Conservation (phyloP, 2,329 filamentous ascomycete species). For the Cryphonectria nitschkei region DNA sequence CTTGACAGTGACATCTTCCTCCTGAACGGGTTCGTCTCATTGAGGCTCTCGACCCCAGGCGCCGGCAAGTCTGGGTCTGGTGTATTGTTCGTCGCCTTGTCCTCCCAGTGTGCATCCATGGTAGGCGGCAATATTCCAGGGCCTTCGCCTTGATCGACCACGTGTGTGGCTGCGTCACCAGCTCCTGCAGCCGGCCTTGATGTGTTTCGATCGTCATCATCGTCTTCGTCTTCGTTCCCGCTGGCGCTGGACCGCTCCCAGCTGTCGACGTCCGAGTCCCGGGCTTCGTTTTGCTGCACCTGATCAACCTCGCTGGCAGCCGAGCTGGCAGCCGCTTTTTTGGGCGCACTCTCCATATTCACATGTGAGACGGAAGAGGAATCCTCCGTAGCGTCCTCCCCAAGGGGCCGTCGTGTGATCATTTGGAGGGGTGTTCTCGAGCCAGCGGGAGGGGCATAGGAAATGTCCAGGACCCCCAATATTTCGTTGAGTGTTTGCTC, state of each 20-base stretch:
- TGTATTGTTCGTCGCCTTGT: neutral
- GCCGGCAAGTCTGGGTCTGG: neutral
- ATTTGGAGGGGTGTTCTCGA: constrained; percentile 37
- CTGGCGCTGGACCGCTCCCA: constrained; percentile 24
- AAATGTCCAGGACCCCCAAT: neutral
- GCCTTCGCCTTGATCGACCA: constrained; percentile 1
- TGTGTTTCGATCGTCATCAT: neutral
- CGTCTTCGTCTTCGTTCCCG: constrained; percentile 19
- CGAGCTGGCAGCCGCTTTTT: constrained; percentile 7
- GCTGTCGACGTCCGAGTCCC: constrained; percentile 30
- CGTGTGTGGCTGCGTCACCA: constrained; percentile 4
- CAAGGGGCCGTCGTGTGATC: constrained; percentile 47
- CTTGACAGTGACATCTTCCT: constrained; percentile 44
- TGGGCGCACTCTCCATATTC: constrained; percentile 35
- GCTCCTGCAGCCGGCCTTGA: neutral
- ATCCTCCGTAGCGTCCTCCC: constrained; percentile 36
- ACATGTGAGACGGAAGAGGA: constrained; percentile 33
- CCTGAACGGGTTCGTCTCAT: constrained; percentile 59
- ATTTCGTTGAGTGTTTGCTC: neutral
- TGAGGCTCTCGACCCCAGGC: neutral
- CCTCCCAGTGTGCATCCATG: constrained; percentile 6
- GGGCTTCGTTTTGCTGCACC: constrained; percentile 3
- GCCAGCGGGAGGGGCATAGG: constrained; percentile 14
- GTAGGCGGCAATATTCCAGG: neutral
- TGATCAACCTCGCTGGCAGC: neutral